phyloP scores from a whole-genome alignment of 2,329 filamentous ascomycete genomes.

The Scopulariopsis brevicaulis region DNA sequence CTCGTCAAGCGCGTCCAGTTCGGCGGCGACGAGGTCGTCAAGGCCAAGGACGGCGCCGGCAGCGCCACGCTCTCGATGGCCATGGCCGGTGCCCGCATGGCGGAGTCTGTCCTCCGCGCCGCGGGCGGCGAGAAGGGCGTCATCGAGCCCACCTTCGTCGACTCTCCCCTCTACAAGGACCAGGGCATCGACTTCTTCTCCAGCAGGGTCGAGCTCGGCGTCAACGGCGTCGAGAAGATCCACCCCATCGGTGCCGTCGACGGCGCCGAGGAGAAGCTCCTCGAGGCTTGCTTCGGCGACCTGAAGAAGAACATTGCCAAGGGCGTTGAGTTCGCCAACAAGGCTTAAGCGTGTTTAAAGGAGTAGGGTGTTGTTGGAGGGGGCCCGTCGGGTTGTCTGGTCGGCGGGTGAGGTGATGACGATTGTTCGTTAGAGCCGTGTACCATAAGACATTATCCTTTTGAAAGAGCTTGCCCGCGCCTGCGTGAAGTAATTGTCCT shows the following conservation, averaged over 20 bases:
- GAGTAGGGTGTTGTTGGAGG: background rate
- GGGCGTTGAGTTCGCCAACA: conserved; percentile 53
- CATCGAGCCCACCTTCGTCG: conserved; percentile 91
- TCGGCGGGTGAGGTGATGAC: background rate
- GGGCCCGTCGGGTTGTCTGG: too few relatives aligned
- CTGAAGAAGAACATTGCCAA: conserved; percentile 94
- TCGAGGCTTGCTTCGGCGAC: conserved; percentile 75
- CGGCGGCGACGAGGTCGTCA: conserved; percentile 96
- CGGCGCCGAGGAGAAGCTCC: conserved; percentile 75
- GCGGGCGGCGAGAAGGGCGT: conserved; percentile 89
- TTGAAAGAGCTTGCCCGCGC: background rate
- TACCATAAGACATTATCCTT: background rate
- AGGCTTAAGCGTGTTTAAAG: background rate
- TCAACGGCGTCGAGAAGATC: conserved; percentile 92
- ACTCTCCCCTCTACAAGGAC: conserved; percentile 97
- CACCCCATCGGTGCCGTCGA: conserved; percentile 76
- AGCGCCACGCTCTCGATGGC: conserved; percentile 98
- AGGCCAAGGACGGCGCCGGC: conserved; percentile 96
- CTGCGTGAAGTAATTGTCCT: too few relatives aligned
- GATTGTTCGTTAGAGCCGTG: background rate
- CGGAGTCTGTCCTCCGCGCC: conserved; percentile 89
- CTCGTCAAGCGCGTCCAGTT: conserved; percentile 96
- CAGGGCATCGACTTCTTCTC: conserved; percentile 96
- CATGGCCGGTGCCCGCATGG: conserved; percentile 76
- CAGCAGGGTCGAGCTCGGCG: conserved; percentile 89